Evolutionary conservation across 2,329 filamentous ascomycete genomes (phyloP), one percentile per base, ranked within the genome.

Genomic region (Colletotrichum filicis): DNA sequence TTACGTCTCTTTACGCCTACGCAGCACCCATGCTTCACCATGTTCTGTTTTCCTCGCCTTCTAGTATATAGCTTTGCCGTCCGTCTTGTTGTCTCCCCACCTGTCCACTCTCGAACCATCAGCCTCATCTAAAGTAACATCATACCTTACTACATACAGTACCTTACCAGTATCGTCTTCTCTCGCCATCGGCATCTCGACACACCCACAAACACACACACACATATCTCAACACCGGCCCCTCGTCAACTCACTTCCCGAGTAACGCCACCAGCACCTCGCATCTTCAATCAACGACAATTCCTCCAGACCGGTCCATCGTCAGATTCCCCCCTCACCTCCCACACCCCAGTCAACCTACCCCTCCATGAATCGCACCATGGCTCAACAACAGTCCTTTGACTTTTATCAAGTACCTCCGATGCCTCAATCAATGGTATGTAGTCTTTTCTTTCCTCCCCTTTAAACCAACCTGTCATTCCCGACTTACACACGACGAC

Each of bases 381-480:
- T 71, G 66, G 56, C 71, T 11, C 71, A 66, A 67, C 71, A 71
- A 62, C 71, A 73, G 35, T 56, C 67, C n/a, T 73, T 73, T 28
- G 71, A 73, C 7, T 73, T 66, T n/a, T 71, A 71, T 62, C 71
- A 73, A 65, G 14, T 73, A 66, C 59, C 66, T 46, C 70, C 61
- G 42, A 73, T 73, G 71, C 42, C 71, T 55, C 67, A 71, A 58
- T 56, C 71, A 62, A 73, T 71, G 61, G 71, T 73, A 9, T n/a
- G 71, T 64, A 52, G 4, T 8, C 30, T 42, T 55, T 14, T 53
- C 12, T 46, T 53, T 19, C 16, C 42, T 11, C 30, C 46, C 57
- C 26, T 19, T 53, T 26, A 16, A 8, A 58, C 35, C 35, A 49
- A 5, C 16, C 4, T 42, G 37, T n/a, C 57, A 52, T 71, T 35